Base-by-base conservation (phyloP, 2,329 filamentous ascomycete genomes). In the Ascochyta koolunga region DNA sequence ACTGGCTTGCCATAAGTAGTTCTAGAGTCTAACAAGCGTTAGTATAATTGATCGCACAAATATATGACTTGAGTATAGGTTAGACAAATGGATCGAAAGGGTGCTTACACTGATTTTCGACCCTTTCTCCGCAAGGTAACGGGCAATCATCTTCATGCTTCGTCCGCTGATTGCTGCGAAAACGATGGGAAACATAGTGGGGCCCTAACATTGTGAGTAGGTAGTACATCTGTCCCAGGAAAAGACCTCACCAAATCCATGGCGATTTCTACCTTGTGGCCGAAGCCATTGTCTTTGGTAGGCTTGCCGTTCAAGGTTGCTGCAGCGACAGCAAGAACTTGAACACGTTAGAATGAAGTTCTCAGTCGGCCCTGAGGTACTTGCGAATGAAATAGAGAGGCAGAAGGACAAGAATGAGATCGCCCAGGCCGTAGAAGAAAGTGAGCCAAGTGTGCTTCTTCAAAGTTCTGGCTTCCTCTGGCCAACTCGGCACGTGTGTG, bases 311-410 rank as follows among this genome's bases (percentile, higher is more conserved):
- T 62, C 1, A 74, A 56, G 0, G 47, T 61, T 1, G 58, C 46
- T 0, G 51, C 65, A 1, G 69, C 66, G 22, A 67, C 44, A 7
- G 57, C 70, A 9, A 74, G 60, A 0, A 71, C 70, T 74, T 74
- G 11, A 15, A 50, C 24, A 53, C 43, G 18, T 32, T 11, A 21
- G 5, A 6, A 19, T 25, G n/a, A n/a, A n/a, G n/a, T n/a, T n/a
- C n/a, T n/a, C n/a, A n/a, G n/a, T n/a, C n/a, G n/a, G n/a, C n/a
- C n/a, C n/a, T n/a, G n/a, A n/a, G n/a, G n/a, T 21, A 62, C 70
- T 38, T 59, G 72, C 72, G 36, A 6, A 76, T 69, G 47, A 75
- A 76, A 36, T 68, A 73, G 2, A 75, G 16, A 0, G 73, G 73
- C 10, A 69, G 25, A 2, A 71, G 6, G 0, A 66, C 65, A n/a